Conservation (phyloP, 805 yeast genomes). For the Kluyveromyces siamensis region DNA sequence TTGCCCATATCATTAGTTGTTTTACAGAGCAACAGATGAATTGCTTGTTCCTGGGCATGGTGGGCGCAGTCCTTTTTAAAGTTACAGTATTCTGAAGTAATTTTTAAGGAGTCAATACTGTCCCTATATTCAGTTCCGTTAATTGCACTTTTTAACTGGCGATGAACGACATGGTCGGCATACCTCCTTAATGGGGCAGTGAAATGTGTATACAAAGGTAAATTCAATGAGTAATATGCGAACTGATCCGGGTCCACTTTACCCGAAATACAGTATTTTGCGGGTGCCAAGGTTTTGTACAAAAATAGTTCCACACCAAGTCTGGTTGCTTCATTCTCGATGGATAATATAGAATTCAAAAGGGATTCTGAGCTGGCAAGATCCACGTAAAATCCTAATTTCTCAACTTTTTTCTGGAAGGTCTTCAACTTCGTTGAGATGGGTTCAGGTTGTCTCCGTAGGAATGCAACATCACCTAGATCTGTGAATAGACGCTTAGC, state of each 20-base stretch:
- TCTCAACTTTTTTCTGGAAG: constrained; percentile 60
- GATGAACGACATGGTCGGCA: constrained; percentile 85
- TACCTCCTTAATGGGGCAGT: constrained; percentile 89
- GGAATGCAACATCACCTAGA: constrained; percentile 71
- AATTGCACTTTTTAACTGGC: constrained; percentile 72
- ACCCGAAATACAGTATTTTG: constrained; percentile 84
- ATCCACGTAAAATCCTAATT: constrained; percentile 62
- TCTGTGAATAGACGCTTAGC: constrained; percentile 72
- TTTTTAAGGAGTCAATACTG: constrained; percentile 63
- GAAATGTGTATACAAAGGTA: constrained; percentile 87
- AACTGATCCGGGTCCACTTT: constrained; percentile 69
- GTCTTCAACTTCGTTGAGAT: constrained; percentile 71
- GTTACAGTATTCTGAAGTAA: constrained; percentile 85
- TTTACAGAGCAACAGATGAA: constrained; percentile 77
- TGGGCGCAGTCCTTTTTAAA: constrained; percentile 93
- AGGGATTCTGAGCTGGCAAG: constrained; percentile 63
- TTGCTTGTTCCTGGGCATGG: constrained; percentile 89
- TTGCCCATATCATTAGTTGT: constrained; percentile 67
- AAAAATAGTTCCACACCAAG: constrained; percentile 71
- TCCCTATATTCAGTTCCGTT: constrained; percentile 35
- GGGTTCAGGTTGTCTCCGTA: constrained; percentile 85
- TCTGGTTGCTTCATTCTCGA: constrained; percentile 54
- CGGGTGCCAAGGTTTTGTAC: constrained; percentile 74
- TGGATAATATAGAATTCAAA: constrained; percentile 57
- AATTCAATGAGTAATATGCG: constrained; percentile 72